phyloP scores from a whole-genome alignment of 768 basidiomycete genomes.

The Pleurotus salmoneostramineus region DNA sequence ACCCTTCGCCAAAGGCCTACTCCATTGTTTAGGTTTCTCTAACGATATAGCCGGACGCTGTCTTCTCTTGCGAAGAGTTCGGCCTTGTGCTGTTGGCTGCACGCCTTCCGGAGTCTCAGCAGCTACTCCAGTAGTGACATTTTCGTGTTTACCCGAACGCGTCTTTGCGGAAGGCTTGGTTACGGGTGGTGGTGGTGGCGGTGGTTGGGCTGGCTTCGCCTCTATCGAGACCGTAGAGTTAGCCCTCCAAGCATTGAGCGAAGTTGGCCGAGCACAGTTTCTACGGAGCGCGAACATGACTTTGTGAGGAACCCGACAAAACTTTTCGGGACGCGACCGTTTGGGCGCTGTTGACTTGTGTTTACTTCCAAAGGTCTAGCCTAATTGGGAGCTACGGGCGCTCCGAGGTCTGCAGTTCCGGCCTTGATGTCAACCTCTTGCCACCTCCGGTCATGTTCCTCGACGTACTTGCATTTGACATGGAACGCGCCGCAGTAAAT shows the following conservation, averaged over 20 bases:
- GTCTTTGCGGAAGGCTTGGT: conserved; percentile 8
- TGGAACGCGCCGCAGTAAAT: not conserved
- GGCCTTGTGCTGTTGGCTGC: conserved; percentile 20
- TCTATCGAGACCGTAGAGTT: conserved; percentile 19
- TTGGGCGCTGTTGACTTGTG: not conserved
- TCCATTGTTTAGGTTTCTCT: conserved; percentile 57
- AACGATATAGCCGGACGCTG: conserved; percentile 50
- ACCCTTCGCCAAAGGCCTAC: conserved; percentile 54
- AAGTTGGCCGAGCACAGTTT: conserved; percentile 16
- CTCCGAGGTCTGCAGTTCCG: too few species aligned
- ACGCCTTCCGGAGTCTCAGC: conserved; percentile 4
- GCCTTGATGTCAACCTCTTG: too few species aligned
- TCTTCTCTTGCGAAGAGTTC: conserved; percentile 22
- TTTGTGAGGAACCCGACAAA: not conserved
- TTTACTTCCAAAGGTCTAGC: not conserved
- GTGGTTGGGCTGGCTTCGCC: conserved; percentile 1
- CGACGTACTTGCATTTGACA: not conserved
- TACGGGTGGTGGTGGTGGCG: conserved; percentile 9
- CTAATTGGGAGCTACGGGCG: too few species aligned
- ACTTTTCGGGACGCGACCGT: conserved; percentile 9
- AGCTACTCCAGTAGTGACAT: conserved; percentile 1
- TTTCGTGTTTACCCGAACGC: conserved; percentile 7
- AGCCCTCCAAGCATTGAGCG: conserved; percentile 13
- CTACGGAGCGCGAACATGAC: conserved; percentile 25
- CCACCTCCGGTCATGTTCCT: too few species aligned